Base-by-base conservation (phyloP, 345 rosid species). In the Cardamine resedifolia region DNA sequence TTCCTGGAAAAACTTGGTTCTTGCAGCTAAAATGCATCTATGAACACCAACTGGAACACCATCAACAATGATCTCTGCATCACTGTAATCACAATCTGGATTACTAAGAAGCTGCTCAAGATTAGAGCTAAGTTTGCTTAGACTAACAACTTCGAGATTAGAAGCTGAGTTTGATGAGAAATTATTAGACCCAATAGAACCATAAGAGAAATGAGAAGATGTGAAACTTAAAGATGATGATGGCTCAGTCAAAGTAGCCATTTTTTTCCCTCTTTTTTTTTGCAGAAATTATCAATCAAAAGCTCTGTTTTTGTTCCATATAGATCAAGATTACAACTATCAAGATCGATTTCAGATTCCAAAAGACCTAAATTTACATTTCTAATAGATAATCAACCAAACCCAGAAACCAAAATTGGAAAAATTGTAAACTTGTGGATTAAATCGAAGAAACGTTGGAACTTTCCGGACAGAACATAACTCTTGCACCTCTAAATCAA, bases 181-280 rank as follows among this genome's bases (percentile, higher is more conserved):
- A 19, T 64, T 18, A 58, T 71, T 65, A 41, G 68, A 70, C 41
- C 76, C 76, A 65, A 49, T 15, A 70, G 80, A 76, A 82, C 77
- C 81, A 59, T 80, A 57, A 19, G 98, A 89, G 59, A 86, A 84
- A 80, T 89, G 86, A 45, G 98, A 91, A 60, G 95, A 81, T 45
- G 96, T 85, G 66, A 88, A 88, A 72, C 96, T 95, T 81, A 90
- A 47, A 75, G 96, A 87, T 21, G 96, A 90, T 19, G 96, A 90
- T 63, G 93, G 96, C 77, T 95, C 99, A 4, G 86, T 78, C 6
- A 82, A 83, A 80, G 68, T 65, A 23, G 62, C 80, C 80, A 77
- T 77, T 38, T 57, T 59, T 6, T 44, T 4, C 4, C 2, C 16
- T 4, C 4, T 5, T 21, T 14, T 9, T 5, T 21, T 14, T 6